Evolutionary conservation across 1,284 basidiomycete species (phyloP), one percentile per base, ranked within the genome.

Genomic region (Omphalotus olearius): DNA sequence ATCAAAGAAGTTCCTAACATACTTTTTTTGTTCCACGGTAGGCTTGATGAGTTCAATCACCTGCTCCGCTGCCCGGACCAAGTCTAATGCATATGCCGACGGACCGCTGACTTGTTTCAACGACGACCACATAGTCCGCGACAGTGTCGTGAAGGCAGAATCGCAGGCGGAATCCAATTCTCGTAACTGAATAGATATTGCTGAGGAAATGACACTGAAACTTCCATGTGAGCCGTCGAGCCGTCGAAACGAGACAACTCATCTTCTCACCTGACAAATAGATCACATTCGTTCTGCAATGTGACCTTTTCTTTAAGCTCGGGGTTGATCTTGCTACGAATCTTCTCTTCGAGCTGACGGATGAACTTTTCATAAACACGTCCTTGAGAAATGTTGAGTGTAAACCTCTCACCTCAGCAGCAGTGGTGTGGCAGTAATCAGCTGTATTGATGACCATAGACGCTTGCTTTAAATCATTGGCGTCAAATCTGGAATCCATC

Each of bases 401-500:
- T 16, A 16, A 30, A 38, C 17, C 38, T 57, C 69, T 17, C 59
- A 85, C 91, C 77, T 97, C 93, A 17, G 83, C 65, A 1, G 93
- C 90, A 1, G 96, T 99, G 3, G 83, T 87, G 60, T 93, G 88
- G 66, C 97, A 99, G 68, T 99, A 99, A 62, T 99, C 96, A 1
- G 95, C 95, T 0, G 97, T 99, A 64, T 99, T 99, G 63, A 99
- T 85, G 18, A 97, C 73, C 16, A 93, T 72, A 62, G 91, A 93
- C 0, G 90, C 83, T 56, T 88, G 91, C 58, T 83, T 85, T 33
- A 97, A 66, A 54, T 93, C 86, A 10, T 75, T 73, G 4, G 80
- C 57, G 62, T 93, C 93, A 30, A 82, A 78, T n/a, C 87, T 79
- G 1, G 82, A 79, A 48, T 97, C 94, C 13, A 75, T 72, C 0